Base-by-base conservation (phyloP, 306 rosid species). In the Morella rubra region DNA sequence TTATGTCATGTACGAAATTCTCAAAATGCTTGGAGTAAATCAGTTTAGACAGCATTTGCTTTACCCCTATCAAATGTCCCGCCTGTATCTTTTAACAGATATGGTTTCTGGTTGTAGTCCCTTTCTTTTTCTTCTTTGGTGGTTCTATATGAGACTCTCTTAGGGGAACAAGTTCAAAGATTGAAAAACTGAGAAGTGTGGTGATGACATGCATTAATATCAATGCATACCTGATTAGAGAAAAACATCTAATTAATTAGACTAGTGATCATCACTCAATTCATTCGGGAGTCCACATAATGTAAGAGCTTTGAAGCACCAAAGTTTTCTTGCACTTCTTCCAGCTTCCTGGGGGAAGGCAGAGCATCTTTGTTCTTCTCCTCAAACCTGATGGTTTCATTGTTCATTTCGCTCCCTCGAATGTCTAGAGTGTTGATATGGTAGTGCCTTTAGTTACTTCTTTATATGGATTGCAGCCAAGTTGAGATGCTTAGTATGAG, bases 1-100 rank as follows among this genome's bases (percentile, higher is more conserved):
- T 18, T 32, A 61, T 64, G 72, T 69, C 80, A 18, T 70, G 74
- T 76, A 51, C 72, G 69, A 79, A 73, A 15, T 47, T 73, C 73
- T 64, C 65, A 44, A 15, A 72, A 51, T 15, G 44, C 15, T 72
- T 62, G 72, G 20, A 61, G 73, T 47, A 46, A 46, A 4, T 18
- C 27, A 32, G 52, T 45, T 76, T 58, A 61, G 19, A 16, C 62
- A 49, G 60, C 61, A 67, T 44, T 27, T 74, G 27, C 59, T 68
- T 83, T 8, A 42, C 9, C 51, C 18, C 27, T 54, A 40, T 64
- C 45, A 65, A 53, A 46, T 62, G 54, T 11, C 37, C 37, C 40
- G 16, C 15, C 50, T 6, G 27, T 18, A 66, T 3, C 27, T 61
- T 61, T 27, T 61, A 61, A 61, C 16, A 15, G 32, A 32, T 61